Conservation (phyloP, 441 rosid genomes). For the Lagerstroemia fauriei region DNA sequence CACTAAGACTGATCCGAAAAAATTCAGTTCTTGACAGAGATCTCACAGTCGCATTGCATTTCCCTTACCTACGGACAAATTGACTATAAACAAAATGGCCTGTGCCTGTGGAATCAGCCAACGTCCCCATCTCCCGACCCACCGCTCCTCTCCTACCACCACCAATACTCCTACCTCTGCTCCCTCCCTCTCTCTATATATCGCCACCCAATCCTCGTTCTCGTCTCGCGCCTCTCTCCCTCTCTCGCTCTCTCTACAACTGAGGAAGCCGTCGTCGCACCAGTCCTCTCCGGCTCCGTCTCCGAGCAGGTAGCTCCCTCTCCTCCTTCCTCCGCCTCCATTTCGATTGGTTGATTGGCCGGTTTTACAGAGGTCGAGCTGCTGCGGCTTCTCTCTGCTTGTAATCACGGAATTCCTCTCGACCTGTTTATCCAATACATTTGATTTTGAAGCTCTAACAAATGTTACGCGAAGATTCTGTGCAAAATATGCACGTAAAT, state of each 20-base stretch:
- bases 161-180: too few relatives aligned
- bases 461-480: neutral
- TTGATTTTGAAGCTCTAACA: too few relatives aligned
- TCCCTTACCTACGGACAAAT: too few relatives aligned
- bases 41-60: too few relatives aligned
- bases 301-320: neutral
- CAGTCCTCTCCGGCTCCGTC: neutral
- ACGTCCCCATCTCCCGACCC: too few relatives aligned
- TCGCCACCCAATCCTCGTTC: neutral
- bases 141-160: too few relatives aligned
- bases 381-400: neutral
- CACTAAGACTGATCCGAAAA: too few relatives aligned
- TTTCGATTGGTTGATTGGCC: neutral
- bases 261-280: neutral
- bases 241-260: neutral
- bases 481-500: neutral
- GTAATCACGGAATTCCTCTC: neutral
- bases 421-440: neutral
- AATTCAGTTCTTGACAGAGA: too few relatives aligned
- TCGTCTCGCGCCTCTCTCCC: neutral
- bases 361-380: neutral
- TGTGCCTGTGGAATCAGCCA: too few relatives aligned
- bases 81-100: too few relatives aligned
- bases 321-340: neutral
- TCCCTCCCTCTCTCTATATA: too few relatives aligned